Evolutionary conservation across 805 yeast species (phyloP).

Genomic region (Sugiyamaella americana): DNA sequence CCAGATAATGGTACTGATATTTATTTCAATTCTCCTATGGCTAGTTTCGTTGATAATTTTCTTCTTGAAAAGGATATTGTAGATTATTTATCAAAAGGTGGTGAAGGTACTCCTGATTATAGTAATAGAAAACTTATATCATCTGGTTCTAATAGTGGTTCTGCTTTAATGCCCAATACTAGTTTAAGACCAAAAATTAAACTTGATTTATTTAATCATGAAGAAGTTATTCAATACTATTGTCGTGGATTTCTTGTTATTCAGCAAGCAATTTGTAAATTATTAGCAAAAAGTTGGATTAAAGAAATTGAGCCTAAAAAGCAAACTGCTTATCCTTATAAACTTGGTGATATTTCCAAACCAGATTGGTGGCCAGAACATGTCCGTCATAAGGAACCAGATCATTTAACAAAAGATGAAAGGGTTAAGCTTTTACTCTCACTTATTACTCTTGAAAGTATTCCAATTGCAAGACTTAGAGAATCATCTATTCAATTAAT

Average conservation of each 20-base stretch:
- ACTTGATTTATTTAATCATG: not conserved
- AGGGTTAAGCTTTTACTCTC: conserved; percentile 42
- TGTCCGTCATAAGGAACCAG: conserved; percentile 65
- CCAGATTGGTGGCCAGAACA: conserved; percentile 70
- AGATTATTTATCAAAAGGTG: not conserved
- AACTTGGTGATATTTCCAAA: conserved; percentile 40
- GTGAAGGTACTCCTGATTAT: not conserved
- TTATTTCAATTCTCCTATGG: conserved; percentile 9
- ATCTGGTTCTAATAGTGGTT: not conserved
- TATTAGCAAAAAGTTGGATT: conserved; percentile 63
- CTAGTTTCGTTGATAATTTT: conserved; percentile 9
- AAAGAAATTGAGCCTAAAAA: conserved; percentile 58
- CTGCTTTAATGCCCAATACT: not conserved
- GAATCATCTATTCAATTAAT: not conserved
- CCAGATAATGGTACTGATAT: conserved; percentile 7
- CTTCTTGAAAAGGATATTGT: conserved; percentile 9
- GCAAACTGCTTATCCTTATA: conserved; percentile 59
- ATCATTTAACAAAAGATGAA: conserved; percentile 57
- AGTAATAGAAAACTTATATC: not conserved
- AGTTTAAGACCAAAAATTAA: not conserved
- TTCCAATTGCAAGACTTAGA: not conserved
- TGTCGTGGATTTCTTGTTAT: conserved; percentile 34
- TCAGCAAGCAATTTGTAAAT: conserved; percentile 53
- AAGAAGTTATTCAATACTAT: conserved; percentile 23
- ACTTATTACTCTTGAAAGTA: not conserved